Base-by-base conservation (phyloP, 768 basidiomycete genomes). In the Boletales sp. region DNA sequence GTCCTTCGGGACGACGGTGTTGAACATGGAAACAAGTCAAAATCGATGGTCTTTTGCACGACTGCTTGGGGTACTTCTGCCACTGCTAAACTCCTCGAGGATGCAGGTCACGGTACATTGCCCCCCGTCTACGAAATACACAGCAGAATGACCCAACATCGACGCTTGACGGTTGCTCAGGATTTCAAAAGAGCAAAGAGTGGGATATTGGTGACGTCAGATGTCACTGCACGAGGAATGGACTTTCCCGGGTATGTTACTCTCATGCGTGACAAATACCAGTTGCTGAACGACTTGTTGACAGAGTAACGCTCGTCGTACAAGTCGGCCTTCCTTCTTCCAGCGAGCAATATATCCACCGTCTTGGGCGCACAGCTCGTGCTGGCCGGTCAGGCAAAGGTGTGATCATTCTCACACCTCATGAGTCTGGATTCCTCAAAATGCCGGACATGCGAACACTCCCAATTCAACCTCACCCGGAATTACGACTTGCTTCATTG, bases 311-410 rank as follows among this genome's bases (percentile, higher is more conserved):
- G 0, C 71, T 78, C 1, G 78, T 86, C 40, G 57, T 84, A 8
- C 84, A 86, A 60, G 64, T 82, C 48, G 83, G 83, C 51, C 75
- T 87, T 55, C 87, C 87, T 12, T 76, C 80, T 0, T 77, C 82
- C 48, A 74, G 81, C 21, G 87, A 88, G 58, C 86, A 88, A 62
- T 89, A 90, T 66, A 82, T 90, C 48, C 87, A 89, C 58, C 79
- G 87, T 18, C 82, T 90, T 8, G 87, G 87, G 13, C 79, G 87
- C 41, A 90, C 87, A 15, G 87, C 87, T 11, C 80, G 87, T 39
- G 87, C 87, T 0, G 87, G 87, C 6, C 71, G 80, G 41, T 70
- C 76, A 6, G 86, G 87, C 0, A 74, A 72, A 35, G 83, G 84
- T 3, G 71, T 82, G 46, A 57, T 86, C 39, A 67, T 86, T 36